These are phyloP conservation scores for Calocybe gambosa DNA, from an alignment of 1,284 basidiomycete species.

Conservation along the genomic window DNA sequence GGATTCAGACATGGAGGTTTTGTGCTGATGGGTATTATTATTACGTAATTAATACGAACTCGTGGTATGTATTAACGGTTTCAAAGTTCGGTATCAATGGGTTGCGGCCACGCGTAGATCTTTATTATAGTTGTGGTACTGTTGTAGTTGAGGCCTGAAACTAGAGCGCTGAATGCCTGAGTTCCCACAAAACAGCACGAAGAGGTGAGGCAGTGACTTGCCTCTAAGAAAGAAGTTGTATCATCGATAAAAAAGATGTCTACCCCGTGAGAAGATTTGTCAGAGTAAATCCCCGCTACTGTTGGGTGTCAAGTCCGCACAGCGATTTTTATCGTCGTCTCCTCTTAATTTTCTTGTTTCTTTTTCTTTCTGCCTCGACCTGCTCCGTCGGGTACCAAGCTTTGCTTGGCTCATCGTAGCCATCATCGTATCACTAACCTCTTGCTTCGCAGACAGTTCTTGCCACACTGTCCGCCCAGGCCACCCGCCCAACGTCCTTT, in stretches of 20 bases:
- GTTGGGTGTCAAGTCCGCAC: neutral
- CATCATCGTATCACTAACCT: slow-evolving; percentile 4
- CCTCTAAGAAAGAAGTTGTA: no score
- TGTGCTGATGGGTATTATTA: no score
- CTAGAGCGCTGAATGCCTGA: no score
- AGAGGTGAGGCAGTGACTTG: no score
- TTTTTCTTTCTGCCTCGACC: slow-evolving; percentile 4
- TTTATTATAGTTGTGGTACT: slow-evolving; percentile 1
- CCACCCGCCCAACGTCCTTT: slow-evolving; percentile 28
- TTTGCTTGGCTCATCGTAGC: slow-evolving; percentile 11
- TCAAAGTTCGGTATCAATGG: slow-evolving; percentile 1
- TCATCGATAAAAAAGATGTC: no score
- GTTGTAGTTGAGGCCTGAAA: no score
- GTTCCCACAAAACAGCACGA: no score
- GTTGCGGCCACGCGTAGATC: slow-evolving; percentile 5
- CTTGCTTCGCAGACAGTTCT: slow-evolving; percentile 28
- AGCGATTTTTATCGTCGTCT: slow-evolving; percentile 7
- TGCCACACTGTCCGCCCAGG: slow-evolving; percentile 39
- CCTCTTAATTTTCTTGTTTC: neutral
- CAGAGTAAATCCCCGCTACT: slow-evolving; percentile 14
- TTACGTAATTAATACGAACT: no score
- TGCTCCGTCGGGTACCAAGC: slow-evolving; percentile 12
- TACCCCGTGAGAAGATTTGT: slow-evolving; percentile 16
- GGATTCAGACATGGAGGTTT: slow-evolving; percentile 31
- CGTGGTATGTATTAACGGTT: no score